Conservation (phyloP, 345 rosid genomes). For the Eucalyptus brandiana region DNA sequence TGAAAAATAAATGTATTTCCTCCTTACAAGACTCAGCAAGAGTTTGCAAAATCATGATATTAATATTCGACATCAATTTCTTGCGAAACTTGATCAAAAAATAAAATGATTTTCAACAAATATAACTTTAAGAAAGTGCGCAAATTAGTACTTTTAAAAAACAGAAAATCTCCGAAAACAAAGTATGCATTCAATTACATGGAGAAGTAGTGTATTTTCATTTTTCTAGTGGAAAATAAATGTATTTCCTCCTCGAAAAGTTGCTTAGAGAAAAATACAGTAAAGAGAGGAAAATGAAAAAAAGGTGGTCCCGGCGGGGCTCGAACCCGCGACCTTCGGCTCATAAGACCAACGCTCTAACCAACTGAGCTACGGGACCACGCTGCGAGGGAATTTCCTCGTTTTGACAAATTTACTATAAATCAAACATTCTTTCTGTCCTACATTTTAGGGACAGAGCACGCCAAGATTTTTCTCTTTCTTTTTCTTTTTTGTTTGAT, state of each 20-base stretch:
- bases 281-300: neutral
- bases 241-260: neutral
- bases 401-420: rapidly evolving
- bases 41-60: too few relatives aligned
- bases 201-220: neutral
- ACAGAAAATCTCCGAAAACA: too few relatives aligned
- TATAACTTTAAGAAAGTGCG: too few relatives aligned
- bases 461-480: neutral
- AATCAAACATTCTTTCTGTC: neutral
- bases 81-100: too few relatives aligned
- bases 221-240: neutral
- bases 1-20: too few relatives aligned
- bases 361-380: conserved; percentile 99
- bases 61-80: too few relatives aligned
- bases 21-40: too few relatives aligned
- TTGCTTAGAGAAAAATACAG: neutral
- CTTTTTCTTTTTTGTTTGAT: rapidly evolving
- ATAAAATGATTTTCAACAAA: too few relatives aligned
- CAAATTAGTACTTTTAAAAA: too few relatives aligned
- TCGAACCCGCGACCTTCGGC: conserved; percentile 98
- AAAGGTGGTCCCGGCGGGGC: conserved; percentile 72
- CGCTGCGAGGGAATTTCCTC: rapidly evolving
- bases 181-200: too few relatives aligned
- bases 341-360: conserved; percentile 99
- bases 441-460: rapidly evolving